Evolutionary conservation across 768 basidiomycete genomes (phyloP).

Genomic region (Leccinum uliginosum): DNA sequence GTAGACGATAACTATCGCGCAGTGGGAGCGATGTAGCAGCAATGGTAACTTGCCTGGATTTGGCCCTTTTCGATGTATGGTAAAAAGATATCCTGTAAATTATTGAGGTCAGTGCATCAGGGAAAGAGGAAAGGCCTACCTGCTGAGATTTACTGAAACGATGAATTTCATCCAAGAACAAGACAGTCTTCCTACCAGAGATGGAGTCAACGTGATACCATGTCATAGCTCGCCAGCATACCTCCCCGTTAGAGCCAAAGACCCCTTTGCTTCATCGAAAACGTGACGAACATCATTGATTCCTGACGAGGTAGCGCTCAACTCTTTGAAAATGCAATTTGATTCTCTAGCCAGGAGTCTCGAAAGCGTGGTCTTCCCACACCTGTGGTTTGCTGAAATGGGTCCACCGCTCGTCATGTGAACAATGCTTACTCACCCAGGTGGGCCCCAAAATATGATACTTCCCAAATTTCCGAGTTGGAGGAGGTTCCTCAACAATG

Average conservation of each 20-base stretch:
- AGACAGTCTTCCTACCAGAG: constrained; percentile 52
- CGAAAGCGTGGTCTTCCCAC: constrained; percentile 75
- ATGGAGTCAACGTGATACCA: constrained; percentile 2
- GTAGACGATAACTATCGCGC: background rate
- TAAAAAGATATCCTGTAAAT: constrained; percentile 65
- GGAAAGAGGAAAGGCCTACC: constrained; percentile 29
- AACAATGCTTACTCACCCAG: constrained; percentile 41
- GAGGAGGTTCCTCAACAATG: constrained; percentile 51
- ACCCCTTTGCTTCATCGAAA: constrained; percentile 71
- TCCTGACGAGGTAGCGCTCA: constrained; percentile 68
- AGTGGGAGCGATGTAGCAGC: background rate
- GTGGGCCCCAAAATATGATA: constrained; percentile 72
- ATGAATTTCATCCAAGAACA: constrained; percentile 86
- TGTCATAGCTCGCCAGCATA: constrained; percentile 19
- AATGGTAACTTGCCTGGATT: constrained; percentile 46
- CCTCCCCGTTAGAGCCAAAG: constrained; percentile 63
- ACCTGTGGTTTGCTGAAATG: constrained; percentile 32
- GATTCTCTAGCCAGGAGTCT: constrained; percentile 60
- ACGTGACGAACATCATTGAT: constrained; percentile 68
- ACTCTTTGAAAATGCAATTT: constrained; percentile 64
- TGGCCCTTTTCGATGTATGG: constrained; percentile 78
- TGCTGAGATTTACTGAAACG: constrained; percentile 72
- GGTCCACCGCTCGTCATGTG: background rate
- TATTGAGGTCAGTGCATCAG: constrained; percentile 6
- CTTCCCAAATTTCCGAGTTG: constrained; percentile 52